Base-by-base conservation (phyloP, 169 alveolate genomes). In the Plasmodium inui region DNA sequence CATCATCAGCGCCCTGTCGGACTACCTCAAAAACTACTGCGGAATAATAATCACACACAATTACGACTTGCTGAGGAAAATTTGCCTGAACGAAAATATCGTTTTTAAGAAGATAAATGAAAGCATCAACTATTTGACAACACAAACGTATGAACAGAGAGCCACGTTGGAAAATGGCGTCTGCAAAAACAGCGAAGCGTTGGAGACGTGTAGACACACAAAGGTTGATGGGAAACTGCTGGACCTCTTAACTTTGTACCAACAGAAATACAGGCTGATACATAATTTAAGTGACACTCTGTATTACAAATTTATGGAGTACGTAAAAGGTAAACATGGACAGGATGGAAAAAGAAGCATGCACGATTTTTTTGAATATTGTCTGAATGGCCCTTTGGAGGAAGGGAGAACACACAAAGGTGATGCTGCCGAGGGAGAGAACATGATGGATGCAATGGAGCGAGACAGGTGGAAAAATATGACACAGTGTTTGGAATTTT, bases 1-100 rank as follows among this genome's bases (percentile, higher is more conserved):
- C 10, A 91, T 91, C 39, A 91, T 91, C 6, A 91, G 95, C 53
- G 95, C 95, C 34, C 70, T 91, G 32, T 50, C 95, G 4, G 92
- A 80, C n/a, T 91, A 91, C 37, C 67, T 91, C n/a, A 72, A 91
- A 57, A 82, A 82, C 12, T 91, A 91, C 61, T 91, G 92, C 44
- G 95, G 95, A 44, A 91, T 91, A 19, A 91, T 91, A 67, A 91
- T 91, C 34, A 81, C 95, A 26, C 95, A 91, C 80, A 91, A 91
- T 39, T 91, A 91, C 50, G 95, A 91, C 55, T 82, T 91, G 46
- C 57, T 91, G 39, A 81, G 83, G 30, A 91, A 91, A 82, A 80
- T 74, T 46, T 91, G 84, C 71, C 90, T 81, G 41, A 91, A 90
- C n/a, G 34, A 91, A 46, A 91, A 91, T 28, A 82, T 91, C 4